These are phyloP conservation scores for Amylocystis lapponica DNA, from an alignment of 768 basidiomycete species.

Conservation along the genomic window DNA sequence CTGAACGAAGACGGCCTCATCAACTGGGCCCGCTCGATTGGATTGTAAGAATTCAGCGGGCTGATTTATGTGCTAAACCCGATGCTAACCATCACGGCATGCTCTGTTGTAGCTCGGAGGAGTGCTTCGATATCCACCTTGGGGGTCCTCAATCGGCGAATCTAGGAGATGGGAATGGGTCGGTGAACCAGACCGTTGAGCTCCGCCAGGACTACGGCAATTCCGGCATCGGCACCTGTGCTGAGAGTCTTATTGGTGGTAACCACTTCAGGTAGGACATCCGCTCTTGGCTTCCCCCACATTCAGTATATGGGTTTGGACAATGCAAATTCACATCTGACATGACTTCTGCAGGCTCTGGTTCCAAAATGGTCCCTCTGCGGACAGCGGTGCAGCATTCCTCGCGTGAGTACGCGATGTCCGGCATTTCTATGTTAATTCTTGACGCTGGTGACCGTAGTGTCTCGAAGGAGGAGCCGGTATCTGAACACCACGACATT, in stretches of 20 bases:
- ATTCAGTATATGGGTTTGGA: background rate
- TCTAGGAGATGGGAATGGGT: constrained; percentile 43
- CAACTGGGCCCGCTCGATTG: constrained; percentile 55
- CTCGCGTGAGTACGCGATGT: constrained; percentile 28
- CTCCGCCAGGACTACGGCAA: constrained; percentile 39
- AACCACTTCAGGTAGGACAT: constrained; percentile 38
- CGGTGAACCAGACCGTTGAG: constrained; percentile 38
- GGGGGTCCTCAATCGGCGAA: constrained; percentile 36
- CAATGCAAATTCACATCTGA: background rate
- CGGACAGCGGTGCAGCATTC: constrained; percentile 28
- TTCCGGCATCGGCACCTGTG: constrained; percentile 35
- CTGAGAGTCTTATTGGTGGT: constrained; percentile 35
- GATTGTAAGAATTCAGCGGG: constrained; percentile 41
- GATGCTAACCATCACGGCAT: constrained; percentile 17
- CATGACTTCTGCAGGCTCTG: constrained; percentile 14
- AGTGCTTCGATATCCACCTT: constrained; percentile 27
- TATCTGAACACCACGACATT: constrained; percentile 19
- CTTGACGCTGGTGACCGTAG: constrained; percentile 8
- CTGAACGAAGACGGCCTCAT: constrained; percentile 51
- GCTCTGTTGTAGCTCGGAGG: constrained; percentile 27
- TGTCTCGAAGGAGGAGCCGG: constrained; percentile 20
- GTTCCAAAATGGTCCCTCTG: constrained; percentile 25
- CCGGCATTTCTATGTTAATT: background rate
- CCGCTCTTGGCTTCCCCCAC: background rate
- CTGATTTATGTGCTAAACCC: too few relatives aligned